Percentiles rank a stretch among this genome's conserved stretches.
These are phyloP conservation scores for Candida fluviatilis DNA, from an alignment of 805 yeast genomes.

Conservation along the genomic window DNA sequence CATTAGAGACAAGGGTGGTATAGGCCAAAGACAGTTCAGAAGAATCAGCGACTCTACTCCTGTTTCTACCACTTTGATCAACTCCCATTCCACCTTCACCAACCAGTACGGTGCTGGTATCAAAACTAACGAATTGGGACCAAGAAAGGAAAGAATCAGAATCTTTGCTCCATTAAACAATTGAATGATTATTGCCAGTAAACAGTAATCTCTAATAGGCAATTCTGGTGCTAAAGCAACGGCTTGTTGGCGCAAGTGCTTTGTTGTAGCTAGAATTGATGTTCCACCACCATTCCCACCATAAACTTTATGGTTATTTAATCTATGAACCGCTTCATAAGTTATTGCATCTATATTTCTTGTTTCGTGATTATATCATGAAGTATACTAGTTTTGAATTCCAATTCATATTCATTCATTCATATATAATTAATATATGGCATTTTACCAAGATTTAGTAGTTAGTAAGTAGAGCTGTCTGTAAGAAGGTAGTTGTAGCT, in stretches of 20 bases:
- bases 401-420: not conserved
- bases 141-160: conserved; percentile 40
- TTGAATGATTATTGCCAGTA: not conserved
- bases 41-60: conserved; percentile 26
- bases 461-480: no score
- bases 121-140: conserved; percentile 39
- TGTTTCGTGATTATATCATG: not conserved
- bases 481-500: no score
- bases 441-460: not conserved
- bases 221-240: no score
- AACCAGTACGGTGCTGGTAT: conserved; percentile 42
- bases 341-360: conserved; percentile 1
- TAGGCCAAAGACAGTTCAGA: conserved; percentile 40
- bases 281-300: not conserved
- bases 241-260: no score
- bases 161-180: conserved; percentile 33
- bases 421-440: not conserved
- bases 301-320: not conserved
- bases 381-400: not conserved
- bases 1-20: conserved; percentile 43
- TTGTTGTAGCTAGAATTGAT: no score
- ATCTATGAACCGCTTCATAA: not conserved
- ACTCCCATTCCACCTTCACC: conserved; percentile 38
- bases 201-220: not conserved
- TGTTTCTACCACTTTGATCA: conserved; percentile 30